A percentile compares a stretch with the other conserved stretches of the same genome.
Conservation (phyloP, 2,329 filamentous ascomycete species). For the Zymoseptoria pseudotritici region DNA sequence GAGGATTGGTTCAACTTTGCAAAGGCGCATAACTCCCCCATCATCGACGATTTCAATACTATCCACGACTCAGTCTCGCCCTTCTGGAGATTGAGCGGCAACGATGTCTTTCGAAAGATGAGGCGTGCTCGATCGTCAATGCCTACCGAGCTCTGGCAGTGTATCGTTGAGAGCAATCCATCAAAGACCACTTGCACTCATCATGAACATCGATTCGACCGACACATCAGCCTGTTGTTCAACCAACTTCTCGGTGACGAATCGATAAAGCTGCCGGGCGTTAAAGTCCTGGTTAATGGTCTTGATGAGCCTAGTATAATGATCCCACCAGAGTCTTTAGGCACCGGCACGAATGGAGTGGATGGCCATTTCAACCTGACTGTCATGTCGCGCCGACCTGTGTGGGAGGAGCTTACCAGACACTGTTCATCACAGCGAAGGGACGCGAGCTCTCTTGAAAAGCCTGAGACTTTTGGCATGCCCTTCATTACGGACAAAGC, state of each 20-base stretch:
- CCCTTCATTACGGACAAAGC: background rate
- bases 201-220: background rate
- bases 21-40: slow-evolving; percentile 40
- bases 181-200: background rate
- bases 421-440: background rate
- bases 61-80: slow-evolving; percentile 52
- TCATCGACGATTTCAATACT: slow-evolving; percentile 56
- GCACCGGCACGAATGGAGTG: background rate
- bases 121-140: background rate
- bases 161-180: background rate
- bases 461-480: background rate
- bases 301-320: background rate
- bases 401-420: background rate
- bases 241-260: background rate
- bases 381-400: background rate
- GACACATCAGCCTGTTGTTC: background rate
- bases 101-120: background rate
- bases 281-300: background rate
- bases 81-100: slow-evolving; percentile 32
- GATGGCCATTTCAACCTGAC: background rate
- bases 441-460: background rate
- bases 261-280: background rate
- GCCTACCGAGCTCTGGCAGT: background rate
- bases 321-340: background rate
- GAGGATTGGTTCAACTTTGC: slow-evolving; percentile 55